Base-by-base conservation (phyloP, 148 eudicot species). In the Rhododendron ferrugineum region DNA sequence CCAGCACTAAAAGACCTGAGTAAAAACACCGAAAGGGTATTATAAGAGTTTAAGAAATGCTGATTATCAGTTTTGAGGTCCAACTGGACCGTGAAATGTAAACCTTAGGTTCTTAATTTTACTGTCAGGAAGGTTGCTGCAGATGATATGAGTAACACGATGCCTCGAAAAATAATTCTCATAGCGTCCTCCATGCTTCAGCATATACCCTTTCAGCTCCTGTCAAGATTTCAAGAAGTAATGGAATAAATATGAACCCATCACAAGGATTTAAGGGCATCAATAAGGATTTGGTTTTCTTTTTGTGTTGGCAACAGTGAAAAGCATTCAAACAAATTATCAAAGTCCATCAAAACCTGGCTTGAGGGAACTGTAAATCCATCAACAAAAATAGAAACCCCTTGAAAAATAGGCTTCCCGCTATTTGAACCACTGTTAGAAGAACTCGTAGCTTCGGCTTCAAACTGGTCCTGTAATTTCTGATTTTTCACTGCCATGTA, bases 161-260 rank as follows among this genome's bases (percentile, higher is more conserved):
- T 83, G 93, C 90, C 93, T 94, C n/a, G 99, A 97, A 89, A 95
- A 97, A 87, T 97, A 97, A 90, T 97, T 97, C 90, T 93, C 94
- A 85, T 94, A 94, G 26, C 91, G 93, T 30, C 99, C 99, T 36
- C 99, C 99, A 62, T 94, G 90, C 94, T 92, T 95, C 85, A 93
- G 85, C 99, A 97, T 95, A 89, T 91, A 97, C 52, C 89, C 92
- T 85, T 93, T 90, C 86, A 97, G 87, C 88, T 97, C 98, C 99
- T 97, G 88, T 22, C 40, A 52, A 6, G n/a, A 81, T 81, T 54
- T 70, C 6, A 3, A 54, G 46, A 32, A 78, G 22, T 23, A 42
- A 46, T 30, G 28, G 2, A 79, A 37, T 11, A 52, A 58, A 11
- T 4, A 36, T 36, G 64, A 56, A 58, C 26, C 64, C 0, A 58